Base-by-base conservation (phyloP, 768 basidiomycete species). In the Macrolepiota dolichaula region DNA sequence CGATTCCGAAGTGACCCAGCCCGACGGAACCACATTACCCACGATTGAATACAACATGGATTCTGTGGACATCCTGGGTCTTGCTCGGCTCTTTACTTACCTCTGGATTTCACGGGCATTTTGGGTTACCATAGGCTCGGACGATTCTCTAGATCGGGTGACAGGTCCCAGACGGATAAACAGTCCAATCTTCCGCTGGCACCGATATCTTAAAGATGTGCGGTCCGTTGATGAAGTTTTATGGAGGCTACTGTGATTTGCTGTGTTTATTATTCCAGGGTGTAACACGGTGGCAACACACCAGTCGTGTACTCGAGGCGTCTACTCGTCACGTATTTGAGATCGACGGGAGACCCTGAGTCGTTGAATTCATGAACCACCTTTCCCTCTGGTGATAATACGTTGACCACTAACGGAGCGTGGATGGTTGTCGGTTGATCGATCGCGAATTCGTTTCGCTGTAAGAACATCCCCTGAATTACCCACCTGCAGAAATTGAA, bases 161-260 rank as follows among this genome's bases (percentile, higher is more conserved):
- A 54, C 53, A 53, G 29, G 53, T 60, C 22, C 59, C 59, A 42
- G 59, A 36, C 19, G 22, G 25, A 13, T 59, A 29, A 3, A 10
- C 24, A 44, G 7, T 4, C 29, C 35, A 27, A 22, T 50, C 47
- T 38, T 37, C 22, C 13, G 37, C 22, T 22, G 19, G 19, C 52
- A 44, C 37, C 13, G 37, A 24, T 13, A 19, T 32, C 27, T n/a
- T 35, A 11, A 54, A n/a, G 11, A 13, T 54, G 19, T 40, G 22
- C 29, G 37, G 25, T 19, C 37, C 36, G 37, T 9, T n/a, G 29
- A 60, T 35, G 51, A 46, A 53, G 32, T 46, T 36, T 53, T 29
- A 53, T 19, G 22, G 13, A 25, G 7, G 12, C 37, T 29, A 12
- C 40, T 25, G 38, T 32, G 12, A 59, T 59, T 36, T 4, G 6